Evolutionary conservation across 2,329 filamentous ascomycete genomes (phyloP).

Genomic region (Diplodia sapinea): DNA sequence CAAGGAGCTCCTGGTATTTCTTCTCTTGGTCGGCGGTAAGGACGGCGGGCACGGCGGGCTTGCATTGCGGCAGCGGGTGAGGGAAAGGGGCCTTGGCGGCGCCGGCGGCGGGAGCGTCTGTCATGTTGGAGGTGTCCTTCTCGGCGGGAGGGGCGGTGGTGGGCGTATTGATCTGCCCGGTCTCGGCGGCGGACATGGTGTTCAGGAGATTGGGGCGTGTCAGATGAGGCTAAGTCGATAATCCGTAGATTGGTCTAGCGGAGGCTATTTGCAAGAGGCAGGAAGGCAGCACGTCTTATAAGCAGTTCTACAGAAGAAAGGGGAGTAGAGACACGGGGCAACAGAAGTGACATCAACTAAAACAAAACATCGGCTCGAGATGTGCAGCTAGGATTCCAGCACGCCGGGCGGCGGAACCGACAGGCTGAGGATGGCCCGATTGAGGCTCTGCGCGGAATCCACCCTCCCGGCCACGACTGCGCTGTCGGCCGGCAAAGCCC

Average conservation of each 20-base stretch:
- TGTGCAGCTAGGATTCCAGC: slow-evolving; percentile 11
- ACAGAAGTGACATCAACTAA: not conserved
- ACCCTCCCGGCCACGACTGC: not conserved
- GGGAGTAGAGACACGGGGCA: not conserved
- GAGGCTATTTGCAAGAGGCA: slow-evolving; percentile 10
- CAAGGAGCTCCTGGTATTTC: slow-evolving; percentile 82
- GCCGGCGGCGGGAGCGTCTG: slow-evolving; percentile 14
- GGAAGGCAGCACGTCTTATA: not conserved
- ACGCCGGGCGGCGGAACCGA: slow-evolving; percentile 5
- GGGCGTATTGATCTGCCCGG: slow-evolving; percentile 25
- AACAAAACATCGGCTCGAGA: not conserved
- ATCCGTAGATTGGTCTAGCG: slow-evolving; percentile 20
- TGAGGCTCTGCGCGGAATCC: slow-evolving; percentile 1
- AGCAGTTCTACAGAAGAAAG: not conserved
- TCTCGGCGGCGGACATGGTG: slow-evolving; percentile 31
- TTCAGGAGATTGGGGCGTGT: slow-evolving; percentile 30
- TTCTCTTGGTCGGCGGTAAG: slow-evolving; percentile 77
- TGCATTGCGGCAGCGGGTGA: slow-evolving; percentile 56
- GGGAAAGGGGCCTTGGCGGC: slow-evolving; percentile 42
- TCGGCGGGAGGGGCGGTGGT: slow-evolving; percentile 4
- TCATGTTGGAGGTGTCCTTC: slow-evolving; percentile 21
- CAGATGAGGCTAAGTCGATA: slow-evolving; percentile 16
- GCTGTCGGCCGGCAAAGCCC: too few species aligned
- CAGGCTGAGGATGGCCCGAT: not conserved
- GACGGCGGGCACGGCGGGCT: slow-evolving; percentile 61